Conservation (phyloP, 192 early-diverging fungal species). For the Borealophlyctis nickersoniae region DNA sequence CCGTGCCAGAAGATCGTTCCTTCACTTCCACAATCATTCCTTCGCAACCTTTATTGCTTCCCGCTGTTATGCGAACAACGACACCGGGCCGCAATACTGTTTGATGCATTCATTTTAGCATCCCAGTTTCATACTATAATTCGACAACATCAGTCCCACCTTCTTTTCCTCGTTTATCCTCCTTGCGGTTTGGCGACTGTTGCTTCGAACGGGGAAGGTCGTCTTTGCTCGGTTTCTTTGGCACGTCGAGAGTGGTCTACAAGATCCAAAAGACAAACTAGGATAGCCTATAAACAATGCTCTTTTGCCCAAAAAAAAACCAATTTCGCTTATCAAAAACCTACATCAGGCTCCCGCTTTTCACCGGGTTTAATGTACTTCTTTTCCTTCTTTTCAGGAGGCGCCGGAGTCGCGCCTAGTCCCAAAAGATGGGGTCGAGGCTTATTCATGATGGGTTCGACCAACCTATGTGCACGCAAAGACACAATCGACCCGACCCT, state of each 20-base stretch:
- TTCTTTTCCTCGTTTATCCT: background rate
- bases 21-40: slow-evolving; percentile 25
- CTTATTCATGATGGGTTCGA: slow-evolving; percentile 27
- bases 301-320: too few species aligned
- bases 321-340: too few species aligned
- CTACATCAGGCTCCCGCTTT: slow-evolving; percentile 16
- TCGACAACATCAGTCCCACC: background rate
- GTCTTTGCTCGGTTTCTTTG: too few species aligned
- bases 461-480: slow-evolving; percentile 14
- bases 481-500: background rate
- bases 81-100: slow-evolving; percentile 5
- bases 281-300: too few species aligned
- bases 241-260: too few species aligned
- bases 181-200: too few species aligned
- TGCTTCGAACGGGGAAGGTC: too few species aligned
- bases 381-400: slow-evolving; percentile 44
- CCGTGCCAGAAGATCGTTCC: slow-evolving; percentile 20
- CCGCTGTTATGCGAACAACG: slow-evolving; percentile 15
- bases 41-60: slow-evolving; percentile 14
- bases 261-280: too few species aligned
- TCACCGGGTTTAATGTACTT: slow-evolving; percentile 37
- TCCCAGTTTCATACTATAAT: too few species aligned
- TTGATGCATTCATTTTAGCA: too few species aligned
- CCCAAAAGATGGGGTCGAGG: slow-evolving; percentile 74
- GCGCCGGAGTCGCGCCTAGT: slow-evolving; percentile 73